Conservation (phyloP, 306 rosid species). For the Arachis hypogaea region DNA sequence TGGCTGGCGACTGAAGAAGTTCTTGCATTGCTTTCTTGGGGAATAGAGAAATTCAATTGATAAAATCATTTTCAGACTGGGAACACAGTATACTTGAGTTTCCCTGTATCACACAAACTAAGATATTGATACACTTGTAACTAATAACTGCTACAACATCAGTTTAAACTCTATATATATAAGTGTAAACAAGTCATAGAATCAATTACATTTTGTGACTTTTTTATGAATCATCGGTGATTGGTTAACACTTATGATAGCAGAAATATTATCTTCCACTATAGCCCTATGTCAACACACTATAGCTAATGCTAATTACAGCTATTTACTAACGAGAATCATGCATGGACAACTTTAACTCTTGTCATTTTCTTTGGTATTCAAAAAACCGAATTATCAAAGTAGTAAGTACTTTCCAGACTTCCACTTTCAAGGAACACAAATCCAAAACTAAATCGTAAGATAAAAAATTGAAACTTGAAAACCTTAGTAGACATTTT, state of each 20-base stretch:
- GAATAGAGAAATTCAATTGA: slow-evolving; percentile 61
- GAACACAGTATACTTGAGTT: slow-evolving; percentile 55
- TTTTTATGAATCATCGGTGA: background rate
- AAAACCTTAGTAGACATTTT: slow-evolving; percentile 30
- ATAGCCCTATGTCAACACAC: background rate
- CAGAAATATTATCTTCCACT: background rate
- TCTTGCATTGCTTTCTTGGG: slow-evolving; percentile 85
- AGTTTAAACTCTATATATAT: background rate
- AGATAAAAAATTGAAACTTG: slow-evolving; percentile 11
- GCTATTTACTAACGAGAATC: background rate
- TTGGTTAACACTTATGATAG: background rate
- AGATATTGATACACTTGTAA: background rate
- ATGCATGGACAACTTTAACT: background rate
- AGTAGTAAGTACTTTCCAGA: too few species aligned
- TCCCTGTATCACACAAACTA: slow-evolving; percentile 55
- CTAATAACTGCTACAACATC: background rate
- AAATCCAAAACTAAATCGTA: slow-evolving; percentile 16
- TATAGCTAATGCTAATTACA: slow-evolving; percentile 6
- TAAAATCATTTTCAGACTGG: slow-evolving; percentile 66
- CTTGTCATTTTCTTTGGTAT: too few species aligned
- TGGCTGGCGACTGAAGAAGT: slow-evolving; percentile 67
- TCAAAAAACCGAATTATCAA: too few species aligned
- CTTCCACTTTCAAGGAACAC: background rate
- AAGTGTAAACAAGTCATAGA: slow-evolving; percentile 1
- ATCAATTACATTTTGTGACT: background rate